Evolutionary conservation across 2,329 filamentous ascomycete genomes (phyloP).

Genomic region (Hypoxylon sp.): DNA sequence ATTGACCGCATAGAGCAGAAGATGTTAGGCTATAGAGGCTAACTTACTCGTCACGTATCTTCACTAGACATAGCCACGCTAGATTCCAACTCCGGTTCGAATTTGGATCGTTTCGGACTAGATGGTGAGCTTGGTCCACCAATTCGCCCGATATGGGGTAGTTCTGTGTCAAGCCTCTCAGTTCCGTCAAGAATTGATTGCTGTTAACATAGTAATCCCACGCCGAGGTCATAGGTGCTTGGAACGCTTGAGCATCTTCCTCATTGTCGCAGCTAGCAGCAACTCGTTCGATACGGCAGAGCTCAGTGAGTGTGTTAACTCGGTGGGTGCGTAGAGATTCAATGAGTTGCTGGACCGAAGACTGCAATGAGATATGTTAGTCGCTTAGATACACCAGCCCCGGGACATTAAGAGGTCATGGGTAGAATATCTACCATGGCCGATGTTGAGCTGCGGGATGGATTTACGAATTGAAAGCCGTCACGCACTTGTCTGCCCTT

Average conservation of each 20-base stretch:
- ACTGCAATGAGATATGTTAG: constrained; percentile 45
- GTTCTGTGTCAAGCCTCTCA: constrained; percentile 76
- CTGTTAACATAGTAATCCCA: constrained; percentile 81
- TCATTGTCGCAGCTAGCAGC: constrained; percentile 71
- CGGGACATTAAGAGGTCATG: background rate
- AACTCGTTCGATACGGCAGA: constrained; percentile 78
- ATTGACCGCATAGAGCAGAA: constrained; percentile 2
- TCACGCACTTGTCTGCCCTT: constrained; percentile 55
- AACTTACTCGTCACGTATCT: constrained; percentile 75
- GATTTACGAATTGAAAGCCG: constrained; percentile 52
- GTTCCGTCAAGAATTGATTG: constrained; percentile 77
- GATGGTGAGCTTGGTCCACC: constrained; percentile 74
- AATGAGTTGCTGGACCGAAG: constrained; percentile 68
- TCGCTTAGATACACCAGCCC: background rate
- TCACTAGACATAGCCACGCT: constrained; percentile 78
- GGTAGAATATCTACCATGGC: constrained; percentile 7
- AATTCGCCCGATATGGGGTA: constrained; percentile 78
- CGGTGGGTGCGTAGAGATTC: constrained; percentile 75
- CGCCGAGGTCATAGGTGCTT: constrained; percentile 76
- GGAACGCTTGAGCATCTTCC: constrained; percentile 71
- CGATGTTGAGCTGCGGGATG: constrained; percentile 7
- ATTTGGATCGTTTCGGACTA: constrained; percentile 74
- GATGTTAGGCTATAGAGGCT: background rate
- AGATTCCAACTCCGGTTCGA: constrained; percentile 82
- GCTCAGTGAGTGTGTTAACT: constrained; percentile 81